These are phyloP conservation scores for Gossypium davidsonii DNA, from an alignment of 441 rosid species.

Conservation along the genomic window DNA sequence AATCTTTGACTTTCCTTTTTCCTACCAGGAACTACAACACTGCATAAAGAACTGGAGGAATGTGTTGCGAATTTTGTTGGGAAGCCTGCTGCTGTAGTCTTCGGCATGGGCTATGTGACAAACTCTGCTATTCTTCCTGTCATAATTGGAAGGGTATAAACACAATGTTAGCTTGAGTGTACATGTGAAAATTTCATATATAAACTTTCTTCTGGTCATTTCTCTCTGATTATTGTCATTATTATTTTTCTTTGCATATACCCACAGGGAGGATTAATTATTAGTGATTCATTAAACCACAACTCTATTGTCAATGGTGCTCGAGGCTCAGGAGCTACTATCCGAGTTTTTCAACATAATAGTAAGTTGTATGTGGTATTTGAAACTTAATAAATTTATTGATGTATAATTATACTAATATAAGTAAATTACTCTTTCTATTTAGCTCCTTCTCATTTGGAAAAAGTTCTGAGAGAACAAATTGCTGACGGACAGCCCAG, in stretches of 20 bases:
- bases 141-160: constrained; percentile 58
- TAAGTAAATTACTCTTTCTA: not conserved
- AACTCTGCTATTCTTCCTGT: constrained; percentile 78
- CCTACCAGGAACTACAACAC: constrained; percentile 47
- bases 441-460: constrained; percentile 78
- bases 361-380: constrained; percentile 37
- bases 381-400: not conserved
- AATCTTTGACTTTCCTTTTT: not conserved
- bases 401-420: not conserved
- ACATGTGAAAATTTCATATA: not conserved
- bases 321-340: constrained; percentile 80
- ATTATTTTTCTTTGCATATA: not conserved
- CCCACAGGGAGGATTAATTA: constrained; percentile 62
- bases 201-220: not conserved
- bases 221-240: not conserved
- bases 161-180: not conserved
- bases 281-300: constrained; percentile 89
- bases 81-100: constrained; percentile 75
- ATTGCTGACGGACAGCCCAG: constrained; percentile 86
- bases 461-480: constrained; percentile 79
- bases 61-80: constrained; percentile 67
- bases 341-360: constrained; percentile 76
- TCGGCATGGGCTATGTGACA: constrained; percentile 89
- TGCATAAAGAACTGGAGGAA: constrained; percentile 70
- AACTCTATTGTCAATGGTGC: constrained; percentile 88